Evolutionary conservation across 345 rosid species (phyloP).

Genomic region (Lepidium africanum): DNA sequence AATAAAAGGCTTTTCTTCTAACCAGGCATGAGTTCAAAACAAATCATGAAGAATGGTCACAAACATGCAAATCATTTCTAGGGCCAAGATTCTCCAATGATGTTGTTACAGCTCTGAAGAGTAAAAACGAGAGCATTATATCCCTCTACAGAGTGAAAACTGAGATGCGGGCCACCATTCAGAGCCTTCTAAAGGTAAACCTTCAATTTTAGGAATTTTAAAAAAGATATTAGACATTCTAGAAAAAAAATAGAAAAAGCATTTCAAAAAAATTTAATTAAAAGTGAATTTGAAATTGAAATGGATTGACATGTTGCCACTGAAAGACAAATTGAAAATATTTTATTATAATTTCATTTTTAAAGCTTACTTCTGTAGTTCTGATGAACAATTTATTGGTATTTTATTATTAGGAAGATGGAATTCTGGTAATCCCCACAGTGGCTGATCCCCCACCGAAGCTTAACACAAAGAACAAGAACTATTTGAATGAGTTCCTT

Average conservation of each 20-base stretch:
- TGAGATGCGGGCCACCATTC: conserved; percentile 71
- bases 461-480: conserved; percentile 51
- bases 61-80: conserved; percentile 61
- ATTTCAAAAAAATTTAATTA: too few species aligned
- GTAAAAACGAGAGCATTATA: conserved; percentile 46
- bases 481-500: conserved; percentile 43
- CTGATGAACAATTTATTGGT: neutral
- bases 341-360: neutral
- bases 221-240: too few species aligned
- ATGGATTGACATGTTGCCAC: neutral
- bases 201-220: neutral
- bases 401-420: conserved; percentile 49
- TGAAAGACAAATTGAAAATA: neutral
- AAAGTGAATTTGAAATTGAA: too few species aligned
- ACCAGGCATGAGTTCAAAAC: conserved; percentile 80
- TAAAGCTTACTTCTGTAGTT: neutral
- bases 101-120: conserved; percentile 51
- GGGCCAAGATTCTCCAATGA: conserved; percentile 48
- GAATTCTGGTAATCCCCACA: conserved; percentile 76
- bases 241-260: too few species aligned
- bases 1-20: neutral
- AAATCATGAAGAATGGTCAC: conserved; percentile 84
- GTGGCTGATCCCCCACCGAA: conserved; percentile 59
- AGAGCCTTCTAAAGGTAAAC: conserved; percentile 69
- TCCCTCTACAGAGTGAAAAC: conserved; percentile 56